A percentile compares a stretch with the other conserved stretches of the same genome.
These are phyloP conservation scores for Lolium perenne DNA, from an alignment of 176 grass and related monocot species.

Conservation along the genomic window DNA sequence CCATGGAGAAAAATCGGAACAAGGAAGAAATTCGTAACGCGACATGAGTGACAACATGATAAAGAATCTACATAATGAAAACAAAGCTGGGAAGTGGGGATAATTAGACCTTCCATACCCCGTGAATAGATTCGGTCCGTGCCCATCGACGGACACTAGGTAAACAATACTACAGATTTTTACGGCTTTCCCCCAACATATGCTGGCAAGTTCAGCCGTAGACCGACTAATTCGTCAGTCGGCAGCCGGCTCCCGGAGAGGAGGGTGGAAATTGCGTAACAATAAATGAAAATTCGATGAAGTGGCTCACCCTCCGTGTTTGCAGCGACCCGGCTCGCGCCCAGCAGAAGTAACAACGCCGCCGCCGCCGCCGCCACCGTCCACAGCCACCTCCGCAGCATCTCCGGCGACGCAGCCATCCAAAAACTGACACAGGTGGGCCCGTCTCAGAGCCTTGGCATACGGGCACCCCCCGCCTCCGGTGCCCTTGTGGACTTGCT, in stretches of 20 bases:
- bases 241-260: neutral
- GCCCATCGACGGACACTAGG: neutral
- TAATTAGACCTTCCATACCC: neutral
- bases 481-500: neutral
- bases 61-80: conserved; percentile 24
- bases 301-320: conserved; percentile 57
- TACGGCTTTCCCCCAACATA: neutral
- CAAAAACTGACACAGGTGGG: neutral
- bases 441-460: conserved; percentile 14
- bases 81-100: conserved; percentile 18
- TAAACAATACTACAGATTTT: neutral
- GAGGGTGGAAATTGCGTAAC: neutral
- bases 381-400: neutral
- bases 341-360: conserved; percentile 21
- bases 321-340: conserved; percentile 41
- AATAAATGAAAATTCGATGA: neutral
- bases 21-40: conserved; percentile 34
- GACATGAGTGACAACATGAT: neutral
- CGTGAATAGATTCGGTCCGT: neutral
- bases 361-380: conserved; percentile 15
- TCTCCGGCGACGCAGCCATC: conserved; percentile 33
- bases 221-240: neutral
- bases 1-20: neutral
- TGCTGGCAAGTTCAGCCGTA: neutral
- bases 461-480: neutral